Evolutionary conservation across 2,329 filamentous ascomycete genomes (phyloP), one percentile per base, ranked within the genome.

Genomic region (Periconia digitata): DNA sequence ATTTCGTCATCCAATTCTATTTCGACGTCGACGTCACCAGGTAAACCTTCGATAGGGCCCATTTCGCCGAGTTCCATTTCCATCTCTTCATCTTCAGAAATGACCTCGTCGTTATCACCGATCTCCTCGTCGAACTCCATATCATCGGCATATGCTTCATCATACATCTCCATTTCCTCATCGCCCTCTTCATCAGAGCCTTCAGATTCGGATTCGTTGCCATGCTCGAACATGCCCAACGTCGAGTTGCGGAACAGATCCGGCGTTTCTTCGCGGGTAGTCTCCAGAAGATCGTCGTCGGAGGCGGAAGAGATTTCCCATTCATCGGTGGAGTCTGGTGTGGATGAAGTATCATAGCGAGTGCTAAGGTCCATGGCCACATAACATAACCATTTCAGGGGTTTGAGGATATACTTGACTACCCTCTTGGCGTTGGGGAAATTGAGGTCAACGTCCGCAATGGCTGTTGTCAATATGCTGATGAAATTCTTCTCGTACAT

Each of bases 401-500:
- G 92, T 32, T 90, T 87, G 39, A 99, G 79, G 44, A 99, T 96
- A 70, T 96, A 95, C 74, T 97, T 99, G 63, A 99, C 90, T 13
- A 92, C 92, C 40, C 92, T 85, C 76, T 95, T 96, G 15, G 95
- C 89, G 21, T 89, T 87, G 0, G 92, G 92, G 71, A 95, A 96
- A 59, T 95, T 95, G 52, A 99, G 82, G 67, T 96, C 94, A 50
- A 99, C 87, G 62, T 99, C 95, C 16, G 94, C 90, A 60, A 99
- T 92, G 1, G 95, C 95, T 12, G 86, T 84, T 2, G 94, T 97
- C 50, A 99, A 75, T 40, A 92, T 88, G 20, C 89, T 83, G 52
- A 97, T 86, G 68, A 94, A 96, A 47, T 95, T 91, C 75, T 97
- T 99, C 74, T 99, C 94, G 62, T 95, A 97, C 94, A 99, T 99